Evolutionary conservation across 2,329 filamentous ascomycete genomes (phyloP).

Genomic region (Chrysosporium keratinophilum): DNA sequence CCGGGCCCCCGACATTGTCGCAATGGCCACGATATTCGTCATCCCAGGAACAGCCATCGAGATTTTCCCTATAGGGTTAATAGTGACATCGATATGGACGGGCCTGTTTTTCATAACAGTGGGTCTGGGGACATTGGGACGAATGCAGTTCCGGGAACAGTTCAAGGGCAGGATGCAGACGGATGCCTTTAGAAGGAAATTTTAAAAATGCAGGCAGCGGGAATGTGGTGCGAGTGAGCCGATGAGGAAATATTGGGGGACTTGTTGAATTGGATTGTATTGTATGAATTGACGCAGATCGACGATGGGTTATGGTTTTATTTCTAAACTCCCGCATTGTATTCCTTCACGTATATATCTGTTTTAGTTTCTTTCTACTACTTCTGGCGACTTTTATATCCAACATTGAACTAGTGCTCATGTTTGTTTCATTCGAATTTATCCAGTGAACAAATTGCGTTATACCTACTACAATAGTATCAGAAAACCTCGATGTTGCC

Average conservation of each 20-base stretch:
- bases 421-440: background rate
- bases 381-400: background rate
- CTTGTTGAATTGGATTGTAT: background rate
- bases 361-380: background rate
- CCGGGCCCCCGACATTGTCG: conserved; percentile 19
- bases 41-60: conserved; percentile 26
- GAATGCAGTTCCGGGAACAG: conserved; percentile 26
- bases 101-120: conserved; percentile 24
- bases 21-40: conserved; percentile 22
- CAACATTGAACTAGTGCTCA: background rate
- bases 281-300: conserved; percentile 4
- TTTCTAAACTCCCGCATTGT: background rate
- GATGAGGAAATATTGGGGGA: background rate
- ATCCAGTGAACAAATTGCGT: background rate
- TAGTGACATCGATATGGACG: conserved; percentile 27
- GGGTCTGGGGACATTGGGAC: conserved; percentile 26
- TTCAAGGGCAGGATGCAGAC: conserved; percentile 14
- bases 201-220: background rate
- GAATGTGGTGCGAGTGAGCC: background rate
- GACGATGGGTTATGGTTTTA: conserved; percentile 1
- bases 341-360: background rate
- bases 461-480: background rate
- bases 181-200: conserved; percentile 4
- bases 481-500: too few species aligned
- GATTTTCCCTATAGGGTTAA: conserved; percentile 26